Evolutionary conservation across 169 alveolate species (phyloP), one percentile per base, ranked within the genome.

Genomic region (Plasmodium knowlesi): DNA sequence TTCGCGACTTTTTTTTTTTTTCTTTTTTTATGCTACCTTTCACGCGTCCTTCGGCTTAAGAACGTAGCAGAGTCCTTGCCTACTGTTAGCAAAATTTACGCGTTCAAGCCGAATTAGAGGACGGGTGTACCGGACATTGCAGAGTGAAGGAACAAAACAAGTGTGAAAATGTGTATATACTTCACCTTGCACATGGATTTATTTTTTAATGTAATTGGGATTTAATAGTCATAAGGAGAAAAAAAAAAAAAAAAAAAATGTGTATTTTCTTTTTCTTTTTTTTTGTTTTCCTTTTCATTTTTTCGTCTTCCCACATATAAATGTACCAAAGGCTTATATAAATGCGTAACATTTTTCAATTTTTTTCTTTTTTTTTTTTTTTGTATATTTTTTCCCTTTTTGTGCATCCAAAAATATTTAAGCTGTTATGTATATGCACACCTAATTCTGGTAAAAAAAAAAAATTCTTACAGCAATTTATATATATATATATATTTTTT

Each of bases 171-270:
- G 37, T 2, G 19, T 67, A 67, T 28, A 22, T 28, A 61, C 30
- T 80, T 43, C 19, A n/a, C 30, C 57, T 19, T 80, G 19, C 67
- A 28, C 67, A 43, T 32, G 57, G n/a, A 83, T 34, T 53, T 83
- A 83, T 83, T 83, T 83, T 83, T 83, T 46, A 70, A 46, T 82
- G 50, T 37, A 54, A 70, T 83, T 83, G 53, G 39, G 67, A 79
- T 50, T 50, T 50, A 14, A 50, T 34, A 22, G 76, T 67, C 37
- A 67, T 67, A 67, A 25, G 41, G 76, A 8, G 41, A 67, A 12
- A 43, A 22, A 30, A n/a, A 53, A 83, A 83, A 67, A 39, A 67
- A 61, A 83, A 83, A 70, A 41, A 67, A 16, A 32, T 28, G 19
- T 14, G 57, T n/a, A 22, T 70, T 83, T 83, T 43, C 46, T 79